These are phyloP conservation scores for Phyllosticta citrichinensis DNA, from an alignment of 2,329 filamentous ascomycete genomes.

Conservation along the genomic window DNA sequence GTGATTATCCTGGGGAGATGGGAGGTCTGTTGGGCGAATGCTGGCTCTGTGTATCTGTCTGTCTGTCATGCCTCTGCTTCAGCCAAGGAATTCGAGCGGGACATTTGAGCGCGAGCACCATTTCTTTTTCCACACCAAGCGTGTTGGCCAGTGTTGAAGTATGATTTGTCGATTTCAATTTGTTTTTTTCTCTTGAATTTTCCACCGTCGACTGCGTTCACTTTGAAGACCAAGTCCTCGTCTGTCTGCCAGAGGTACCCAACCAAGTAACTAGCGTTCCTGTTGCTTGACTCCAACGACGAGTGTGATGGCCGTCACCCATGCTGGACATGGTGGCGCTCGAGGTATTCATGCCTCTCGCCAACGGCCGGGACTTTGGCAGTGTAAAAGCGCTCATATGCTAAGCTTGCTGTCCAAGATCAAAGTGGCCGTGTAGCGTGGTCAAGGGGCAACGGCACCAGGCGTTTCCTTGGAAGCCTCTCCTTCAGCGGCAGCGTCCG, in stretches of 20 bases:
- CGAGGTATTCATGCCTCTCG: not conserved
- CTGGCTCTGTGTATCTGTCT: too few species aligned
- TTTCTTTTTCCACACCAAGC: not conserved
- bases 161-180: not conserved
- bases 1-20: too few species aligned
- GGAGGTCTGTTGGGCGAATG: too few species aligned
- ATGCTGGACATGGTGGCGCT: not conserved
- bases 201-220: not conserved
- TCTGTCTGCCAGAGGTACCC: not conserved
- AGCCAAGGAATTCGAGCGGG: too few species aligned
- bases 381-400: not conserved
- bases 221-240: not conserved
- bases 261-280: not conserved
- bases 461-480: not conserved
- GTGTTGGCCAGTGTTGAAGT: too few species aligned
- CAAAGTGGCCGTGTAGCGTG: not conserved
- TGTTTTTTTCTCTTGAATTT: not conserved
- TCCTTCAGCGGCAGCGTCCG: not conserved
- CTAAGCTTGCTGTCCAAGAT: not conserved
- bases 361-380: not conserved
- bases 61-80: too few species aligned
- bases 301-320: not conserved
- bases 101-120: not conserved
- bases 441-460: not conserved
- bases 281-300: not conserved